Percentiles rank a stretch among this genome's conserved stretches.
Evolutionary conservation across 1,284 basidiomycete genomes (phyloP).

Genomic region (Psilocybe mexicana): DNA sequence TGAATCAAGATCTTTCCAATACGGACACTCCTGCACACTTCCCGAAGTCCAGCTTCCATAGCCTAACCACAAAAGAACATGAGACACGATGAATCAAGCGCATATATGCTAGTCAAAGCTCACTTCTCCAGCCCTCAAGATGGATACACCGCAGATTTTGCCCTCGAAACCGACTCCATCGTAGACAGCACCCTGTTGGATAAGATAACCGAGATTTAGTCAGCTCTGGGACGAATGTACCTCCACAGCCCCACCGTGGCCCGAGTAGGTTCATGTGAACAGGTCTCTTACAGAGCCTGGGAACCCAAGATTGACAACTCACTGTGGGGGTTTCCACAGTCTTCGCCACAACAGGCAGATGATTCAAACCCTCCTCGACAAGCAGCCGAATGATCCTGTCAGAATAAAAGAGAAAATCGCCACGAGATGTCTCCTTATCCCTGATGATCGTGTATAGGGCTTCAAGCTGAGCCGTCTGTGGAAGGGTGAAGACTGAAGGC

Average conservation of each 20-base stretch:
- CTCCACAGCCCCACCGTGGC: not conserved
- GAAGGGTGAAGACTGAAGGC: constrained; percentile 81
- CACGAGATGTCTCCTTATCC: constrained; percentile 81
- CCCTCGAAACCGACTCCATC: constrained; percentile 92
- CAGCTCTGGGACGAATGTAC: not conserved
- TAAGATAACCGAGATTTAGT: not conserved
- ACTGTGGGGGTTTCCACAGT: constrained; percentile 80
- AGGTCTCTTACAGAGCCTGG: not conserved
- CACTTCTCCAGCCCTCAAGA: constrained; percentile 86
- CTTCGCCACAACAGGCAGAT: constrained; percentile 89
- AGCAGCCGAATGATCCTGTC: constrained; percentile 76
- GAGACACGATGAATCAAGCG: not conserved
- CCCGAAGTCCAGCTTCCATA: constrained; percentile 92
- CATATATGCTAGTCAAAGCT: constrained; percentile 16
- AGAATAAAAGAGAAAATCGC: constrained; percentile 97
- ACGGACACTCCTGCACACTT: constrained; percentile 89
- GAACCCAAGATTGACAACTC: constrained; percentile 24
- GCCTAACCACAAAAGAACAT: constrained; percentile 49
- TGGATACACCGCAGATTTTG: constrained; percentile 93
- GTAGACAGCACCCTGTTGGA: constrained; percentile 70
- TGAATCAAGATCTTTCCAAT: constrained; percentile 96
- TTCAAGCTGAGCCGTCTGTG: constrained; percentile 90
- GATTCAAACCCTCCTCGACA: constrained; percentile 91
- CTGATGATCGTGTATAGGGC: constrained; percentile 96
- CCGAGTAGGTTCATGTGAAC: not conserved